Percentiles rank a stretch among this genome's conserved stretches.
These are phyloP conservation scores for Torrubiellomyces zombiae DNA, from an alignment of 2,329 filamentous ascomycete species.

Conservation along the genomic window DNA sequence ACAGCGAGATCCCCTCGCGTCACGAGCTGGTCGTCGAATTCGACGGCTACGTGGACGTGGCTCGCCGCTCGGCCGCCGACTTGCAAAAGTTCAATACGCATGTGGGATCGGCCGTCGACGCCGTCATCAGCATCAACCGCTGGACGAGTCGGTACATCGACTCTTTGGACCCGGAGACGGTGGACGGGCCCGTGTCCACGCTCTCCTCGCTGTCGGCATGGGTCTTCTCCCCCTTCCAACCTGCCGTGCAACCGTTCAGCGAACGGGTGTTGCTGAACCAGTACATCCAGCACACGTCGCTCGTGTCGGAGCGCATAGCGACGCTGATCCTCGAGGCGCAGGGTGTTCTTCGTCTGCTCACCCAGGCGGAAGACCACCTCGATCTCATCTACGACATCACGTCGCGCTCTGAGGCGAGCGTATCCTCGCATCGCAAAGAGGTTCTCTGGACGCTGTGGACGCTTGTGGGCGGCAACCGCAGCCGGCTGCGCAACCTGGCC, in stretches of 20 bases:
- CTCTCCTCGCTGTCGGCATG: conserved; percentile 24
- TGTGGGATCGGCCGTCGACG: conserved; percentile 57
- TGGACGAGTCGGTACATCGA: conserved; percentile 59
- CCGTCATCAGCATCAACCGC: conserved; percentile 56
- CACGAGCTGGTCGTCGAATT: conserved; percentile 63
- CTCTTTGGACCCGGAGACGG: conserved; percentile 29
- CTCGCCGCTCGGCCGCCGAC: conserved; percentile 45
- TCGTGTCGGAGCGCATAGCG: conserved; percentile 53
- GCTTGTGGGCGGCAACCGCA: conserved; percentile 52
- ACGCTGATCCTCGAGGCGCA: conserved; percentile 54
- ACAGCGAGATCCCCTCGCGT: conserved; percentile 49
- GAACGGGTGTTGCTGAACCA: conserved; percentile 51
- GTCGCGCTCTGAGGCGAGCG: conserved; percentile 41
- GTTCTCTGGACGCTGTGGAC: conserved; percentile 58
- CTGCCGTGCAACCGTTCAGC: conserved; percentile 26
- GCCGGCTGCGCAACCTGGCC: conserved; percentile 41
- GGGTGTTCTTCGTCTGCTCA: conserved; percentile 46
- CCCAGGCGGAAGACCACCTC: conserved; percentile 52
- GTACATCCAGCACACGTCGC: conserved; percentile 55
- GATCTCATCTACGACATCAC: conserved; percentile 54
- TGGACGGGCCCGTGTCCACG: conserved; percentile 16
- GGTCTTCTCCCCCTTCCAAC: conserved; percentile 46
- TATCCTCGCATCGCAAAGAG: conserved; percentile 43
- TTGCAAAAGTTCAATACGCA: conserved; percentile 62
- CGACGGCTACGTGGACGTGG: conserved; percentile 56